Evolutionary conservation across 2,329 filamentous ascomycete species (phyloP).

Genomic region (Calonectria pseudoturangicola): DNA sequence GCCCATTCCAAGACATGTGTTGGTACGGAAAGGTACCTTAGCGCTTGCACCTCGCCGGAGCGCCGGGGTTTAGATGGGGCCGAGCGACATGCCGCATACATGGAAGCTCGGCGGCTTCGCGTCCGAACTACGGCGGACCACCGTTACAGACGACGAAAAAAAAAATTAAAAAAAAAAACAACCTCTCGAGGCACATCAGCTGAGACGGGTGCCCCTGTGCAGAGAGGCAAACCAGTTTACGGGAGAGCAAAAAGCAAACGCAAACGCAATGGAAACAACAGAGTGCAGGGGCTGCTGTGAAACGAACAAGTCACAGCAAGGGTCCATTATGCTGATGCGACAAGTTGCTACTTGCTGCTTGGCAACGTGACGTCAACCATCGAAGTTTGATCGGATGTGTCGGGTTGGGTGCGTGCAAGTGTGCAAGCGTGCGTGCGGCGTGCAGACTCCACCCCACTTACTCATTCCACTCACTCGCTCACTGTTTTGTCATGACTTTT

Average conservation of each 20-base stretch:
- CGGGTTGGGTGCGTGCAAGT: slow-evolving; percentile 35
- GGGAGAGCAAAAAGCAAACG: not conserved
- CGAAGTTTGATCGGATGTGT: slow-evolving; percentile 43
- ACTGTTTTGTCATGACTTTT: slow-evolving; percentile 1
- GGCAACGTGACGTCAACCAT: slow-evolving; percentile 49
- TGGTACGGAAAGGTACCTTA: slow-evolving; percentile 9
- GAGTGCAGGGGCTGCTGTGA: slow-evolving; percentile 1
- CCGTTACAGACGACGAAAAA: not conserved
- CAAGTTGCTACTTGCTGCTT: slow-evolving; percentile 25
- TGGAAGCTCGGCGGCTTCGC: slow-evolving; percentile 49
- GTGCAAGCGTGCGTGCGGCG: not conserved
- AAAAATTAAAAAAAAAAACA: not conserved
- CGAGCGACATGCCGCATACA: slow-evolving; percentile 40
- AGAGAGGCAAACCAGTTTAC: not conserved
- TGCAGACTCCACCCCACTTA: slow-evolving; percentile 36
- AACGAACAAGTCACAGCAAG: slow-evolving; percentile 17
- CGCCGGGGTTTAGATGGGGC: slow-evolving; percentile 42
- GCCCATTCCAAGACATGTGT: slow-evolving; percentile 31
- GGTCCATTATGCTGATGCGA: slow-evolving; percentile 12
- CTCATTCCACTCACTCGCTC: slow-evolving; percentile 9
- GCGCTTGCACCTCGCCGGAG: slow-evolving; percentile 41
- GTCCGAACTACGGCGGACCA: slow-evolving; percentile 39
- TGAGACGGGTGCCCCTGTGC: slow-evolving; percentile 8
- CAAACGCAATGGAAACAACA: not conserved
- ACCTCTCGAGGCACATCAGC: slow-evolving; percentile 8